Percentiles rank a stretch among this genome's conserved stretches.
These are phyloP conservation scores for Collybia mongolica DNA, from an alignment of 768 basidiomycete genomes.

Conservation along the genomic window DNA sequence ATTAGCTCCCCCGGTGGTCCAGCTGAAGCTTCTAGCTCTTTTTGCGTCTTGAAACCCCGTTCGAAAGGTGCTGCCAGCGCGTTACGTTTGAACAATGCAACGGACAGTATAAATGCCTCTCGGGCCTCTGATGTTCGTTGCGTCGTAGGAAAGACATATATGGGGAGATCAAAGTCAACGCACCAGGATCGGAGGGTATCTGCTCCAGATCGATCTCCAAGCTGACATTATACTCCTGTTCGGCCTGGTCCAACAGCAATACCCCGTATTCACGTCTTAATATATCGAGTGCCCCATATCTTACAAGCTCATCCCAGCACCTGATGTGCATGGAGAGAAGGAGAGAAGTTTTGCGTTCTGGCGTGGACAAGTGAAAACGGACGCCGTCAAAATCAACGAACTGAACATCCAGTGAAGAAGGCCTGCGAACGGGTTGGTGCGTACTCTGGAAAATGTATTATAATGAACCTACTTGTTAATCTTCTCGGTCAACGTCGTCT, in stretches of 20 bases:
- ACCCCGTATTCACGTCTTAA: constrained; percentile 82
- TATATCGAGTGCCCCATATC: constrained; percentile 81
- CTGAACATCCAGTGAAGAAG: constrained; percentile 87
- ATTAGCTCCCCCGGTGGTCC: constrained; percentile 78
- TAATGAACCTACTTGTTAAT: constrained; percentile 61
- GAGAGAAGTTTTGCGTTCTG: constrained; percentile 77
- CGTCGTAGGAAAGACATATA: constrained; percentile 6
- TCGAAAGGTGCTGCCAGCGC: constrained; percentile 96
- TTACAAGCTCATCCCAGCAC: constrained; percentile 92
- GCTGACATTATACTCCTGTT: constrained; percentile 88
- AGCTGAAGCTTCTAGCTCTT: constrained; percentile 74
- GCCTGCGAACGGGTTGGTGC: constrained; percentile 46
- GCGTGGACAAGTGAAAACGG: constrained; percentile 89
- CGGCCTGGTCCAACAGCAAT: constrained; percentile 63
- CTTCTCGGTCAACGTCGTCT: constrained; percentile 86
- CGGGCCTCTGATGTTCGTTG: constrained; percentile 59
- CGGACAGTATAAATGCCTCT: constrained; percentile 73
- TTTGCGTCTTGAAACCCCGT: constrained; percentile 79
- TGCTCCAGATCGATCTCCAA: constrained; percentile 87
- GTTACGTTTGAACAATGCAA: constrained; percentile 88
- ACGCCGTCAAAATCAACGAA: constrained; percentile 99
- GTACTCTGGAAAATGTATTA: background rate
- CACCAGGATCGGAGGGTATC: constrained; percentile 79
- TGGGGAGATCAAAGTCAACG: constrained; percentile 15
- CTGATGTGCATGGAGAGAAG: constrained; percentile 95